Evolutionary conservation across 73 alveolate species (phyloP).

Genomic region (Tetrahymena thermophila): DNA sequence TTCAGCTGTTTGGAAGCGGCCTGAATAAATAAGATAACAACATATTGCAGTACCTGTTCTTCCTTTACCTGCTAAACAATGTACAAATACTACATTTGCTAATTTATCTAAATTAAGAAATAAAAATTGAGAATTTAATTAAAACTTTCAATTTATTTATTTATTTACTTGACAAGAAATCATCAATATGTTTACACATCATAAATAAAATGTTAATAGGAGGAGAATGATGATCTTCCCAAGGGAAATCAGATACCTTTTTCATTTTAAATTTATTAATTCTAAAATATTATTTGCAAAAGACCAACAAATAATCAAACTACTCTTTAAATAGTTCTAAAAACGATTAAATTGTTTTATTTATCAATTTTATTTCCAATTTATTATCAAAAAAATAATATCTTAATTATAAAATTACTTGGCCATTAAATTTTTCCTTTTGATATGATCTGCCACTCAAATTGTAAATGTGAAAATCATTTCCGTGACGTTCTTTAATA

Average conservation of each 20-base stretch:
- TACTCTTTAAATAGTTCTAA: too few relatives aligned
- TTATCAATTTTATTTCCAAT: too few relatives aligned
- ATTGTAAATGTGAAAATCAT: conserved; percentile 18
- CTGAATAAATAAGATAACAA: conserved; percentile 61
- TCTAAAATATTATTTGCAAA: too few relatives aligned
- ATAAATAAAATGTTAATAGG: conserved; percentile 70
- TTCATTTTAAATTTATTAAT: conserved; percentile 3
- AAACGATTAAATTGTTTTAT: background rate
- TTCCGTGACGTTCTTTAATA: conserved; percentile 5
- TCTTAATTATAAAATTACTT: conserved; percentile 4
- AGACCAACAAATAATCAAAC: too few relatives aligned
- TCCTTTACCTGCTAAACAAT: conserved; percentile 94
- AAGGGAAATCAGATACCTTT: conserved; percentile 49
- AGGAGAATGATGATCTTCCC: conserved; percentile 91
- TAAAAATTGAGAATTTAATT: background rate
- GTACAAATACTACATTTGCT: conserved; percentile 72
- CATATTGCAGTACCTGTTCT: conserved; percentile 90
- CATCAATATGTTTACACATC: conserved; percentile 68
- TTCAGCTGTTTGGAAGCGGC: conserved; percentile 45
- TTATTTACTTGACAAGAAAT: conserved; percentile 40
- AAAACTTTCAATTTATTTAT: conserved; percentile 36
- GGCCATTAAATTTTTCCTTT: conserved; percentile 7
- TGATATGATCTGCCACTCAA: conserved; percentile 15
- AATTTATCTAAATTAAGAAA: background rate
- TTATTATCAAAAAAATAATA: too few relatives aligned